Percentiles rank a stretch among this genome's conserved stretches.
Conservation (phyloP, 2,329 filamentous ascomycete species). For the Zasmidium citrigriseum region DNA sequence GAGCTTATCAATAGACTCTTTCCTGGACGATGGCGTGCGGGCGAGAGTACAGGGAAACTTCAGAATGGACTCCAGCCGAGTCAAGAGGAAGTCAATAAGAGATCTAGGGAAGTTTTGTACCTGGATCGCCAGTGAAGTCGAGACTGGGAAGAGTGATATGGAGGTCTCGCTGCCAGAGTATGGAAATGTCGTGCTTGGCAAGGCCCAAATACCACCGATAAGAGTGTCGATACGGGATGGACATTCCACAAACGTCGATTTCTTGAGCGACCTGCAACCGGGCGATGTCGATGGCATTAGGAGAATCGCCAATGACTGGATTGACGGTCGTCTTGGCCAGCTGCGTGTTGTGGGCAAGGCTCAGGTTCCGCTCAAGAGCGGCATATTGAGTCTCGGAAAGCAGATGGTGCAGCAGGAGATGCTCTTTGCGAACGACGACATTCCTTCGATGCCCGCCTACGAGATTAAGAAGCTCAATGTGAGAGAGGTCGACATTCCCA, state of each 20-base stretch:
- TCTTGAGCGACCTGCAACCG: constrained; percentile 73
- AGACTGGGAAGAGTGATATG: constrained; percentile 71
- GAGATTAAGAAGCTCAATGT: constrained; percentile 80
- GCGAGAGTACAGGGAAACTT: constrained; percentile 83
- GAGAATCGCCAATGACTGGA: constrained; percentile 81
- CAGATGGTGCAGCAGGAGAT: constrained; percentile 74
- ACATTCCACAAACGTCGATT: constrained; percentile 73
- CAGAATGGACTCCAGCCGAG: constrained; percentile 73
- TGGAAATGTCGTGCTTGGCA: constrained; percentile 73
- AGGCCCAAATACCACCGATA: constrained; percentile 72
- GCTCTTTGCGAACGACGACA: constrained; percentile 69
- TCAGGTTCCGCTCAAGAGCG: constrained; percentile 72
- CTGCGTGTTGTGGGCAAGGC: constrained; percentile 74
- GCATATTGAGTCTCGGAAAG: constrained; percentile 75
- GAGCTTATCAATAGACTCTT: constrained; percentile 79
- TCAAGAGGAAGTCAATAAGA: constrained; percentile 69
- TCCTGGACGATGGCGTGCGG: constrained; percentile 75
- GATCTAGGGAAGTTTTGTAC: constrained; percentile 77
- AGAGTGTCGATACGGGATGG: constrained; percentile 77
- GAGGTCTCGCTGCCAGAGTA: constrained; percentile 83
- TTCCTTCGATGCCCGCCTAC: constrained; percentile 78
- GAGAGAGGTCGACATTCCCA: constrained; percentile 64
- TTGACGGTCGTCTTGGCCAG: constrained; percentile 72
- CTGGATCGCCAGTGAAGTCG: constrained; percentile 75
- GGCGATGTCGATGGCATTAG: constrained; percentile 77